These are phyloP conservation scores for Starmerella khaoyaiensis DNA, from an alignment of 805 yeast species.

Conservation along the genomic window DNA sequence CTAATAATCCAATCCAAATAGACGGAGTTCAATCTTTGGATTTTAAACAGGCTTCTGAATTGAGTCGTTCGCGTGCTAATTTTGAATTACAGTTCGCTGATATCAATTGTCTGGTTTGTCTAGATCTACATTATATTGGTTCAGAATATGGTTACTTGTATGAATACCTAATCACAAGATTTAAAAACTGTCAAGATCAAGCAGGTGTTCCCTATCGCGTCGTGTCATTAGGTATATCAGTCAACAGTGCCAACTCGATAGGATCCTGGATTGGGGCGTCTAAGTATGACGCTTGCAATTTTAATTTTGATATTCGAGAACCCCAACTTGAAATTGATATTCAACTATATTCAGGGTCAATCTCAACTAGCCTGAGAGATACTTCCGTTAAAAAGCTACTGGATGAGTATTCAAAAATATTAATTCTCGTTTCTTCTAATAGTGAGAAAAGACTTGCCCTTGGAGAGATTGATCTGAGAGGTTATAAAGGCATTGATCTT, in stretches of 20 bases:
- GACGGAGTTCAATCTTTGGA: neutral
- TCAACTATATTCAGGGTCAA: conserved; percentile 46
- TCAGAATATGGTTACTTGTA: conserved; percentile 48
- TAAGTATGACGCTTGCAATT: conserved; percentile 50
- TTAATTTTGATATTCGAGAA: conserved; percentile 50
- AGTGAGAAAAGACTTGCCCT: neutral
- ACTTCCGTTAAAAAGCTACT: neutral
- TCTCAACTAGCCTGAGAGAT: neutral
- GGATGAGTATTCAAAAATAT: too few relatives aligned
- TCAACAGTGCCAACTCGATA: conserved; percentile 63
- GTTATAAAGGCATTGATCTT: neutral
- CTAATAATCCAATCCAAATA: neutral
- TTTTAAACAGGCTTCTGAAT: neutral
- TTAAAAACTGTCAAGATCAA: conserved; percentile 6
- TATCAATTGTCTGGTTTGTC: conserved; percentile 57
- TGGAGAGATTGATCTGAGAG: neutral
- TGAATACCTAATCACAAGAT: conserved; percentile 58
- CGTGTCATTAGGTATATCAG: conserved; percentile 55
- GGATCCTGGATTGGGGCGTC: conserved; percentile 78
- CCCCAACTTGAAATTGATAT: conserved; percentile 26
- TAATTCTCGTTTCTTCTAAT: neutral
- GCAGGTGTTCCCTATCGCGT: conserved; percentile 32
- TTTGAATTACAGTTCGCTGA: conserved; percentile 34
- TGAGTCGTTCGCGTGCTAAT: neutral
- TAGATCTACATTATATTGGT: conserved; percentile 59